Conservation (phyloP, 2,329 filamentous ascomycete species). For the Cercospora sesami region DNA sequence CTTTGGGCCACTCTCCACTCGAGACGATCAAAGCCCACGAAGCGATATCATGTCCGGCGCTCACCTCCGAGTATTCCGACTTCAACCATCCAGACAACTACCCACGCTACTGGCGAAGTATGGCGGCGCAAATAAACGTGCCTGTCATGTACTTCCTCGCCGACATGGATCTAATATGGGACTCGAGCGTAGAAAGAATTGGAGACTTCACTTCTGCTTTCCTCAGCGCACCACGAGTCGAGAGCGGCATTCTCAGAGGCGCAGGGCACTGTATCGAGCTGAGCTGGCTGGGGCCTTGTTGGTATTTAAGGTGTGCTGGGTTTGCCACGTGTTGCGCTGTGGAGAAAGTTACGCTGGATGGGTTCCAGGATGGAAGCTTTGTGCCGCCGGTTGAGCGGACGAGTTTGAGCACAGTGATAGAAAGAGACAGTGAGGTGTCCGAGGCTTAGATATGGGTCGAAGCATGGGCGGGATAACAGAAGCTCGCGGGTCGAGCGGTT, state of each 20-base stretch:
- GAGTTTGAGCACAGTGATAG: conserved; percentile 7
- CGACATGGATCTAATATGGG: conserved; percentile 16
- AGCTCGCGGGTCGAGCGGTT: background rate
- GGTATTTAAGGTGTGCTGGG: conserved; percentile 19
- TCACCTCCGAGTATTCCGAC: conserved; percentile 14
- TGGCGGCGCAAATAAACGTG: conserved; percentile 18
- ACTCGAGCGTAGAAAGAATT: conserved; percentile 7
- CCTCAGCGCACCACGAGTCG: conserved; percentile 12
- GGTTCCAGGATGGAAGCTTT: background rate
- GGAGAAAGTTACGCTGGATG: conserved; percentile 14
- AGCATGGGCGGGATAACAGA: background rate
- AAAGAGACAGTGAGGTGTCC: conserved; percentile 3
- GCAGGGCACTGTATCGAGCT: conserved; percentile 19
- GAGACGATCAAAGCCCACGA: conserved; percentile 20
- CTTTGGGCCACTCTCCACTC: conserved; percentile 13
- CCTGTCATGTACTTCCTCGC: conserved; percentile 21
- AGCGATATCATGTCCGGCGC: conserved; percentile 16
- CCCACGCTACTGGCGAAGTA: conserved; percentile 14
- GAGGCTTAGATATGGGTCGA: background rate
- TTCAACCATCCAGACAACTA: conserved; percentile 18
- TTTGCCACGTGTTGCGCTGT: conserved; percentile 19
- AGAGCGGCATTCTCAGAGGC: conserved; percentile 17
- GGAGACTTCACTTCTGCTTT: conserved; percentile 16
- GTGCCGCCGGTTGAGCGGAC: conserved; percentile 8
- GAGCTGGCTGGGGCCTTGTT: conserved; percentile 18